Evolutionary conservation across 441 rosid genomes (phyloP).

Genomic region (Theobroma grandiflorum): DNA sequence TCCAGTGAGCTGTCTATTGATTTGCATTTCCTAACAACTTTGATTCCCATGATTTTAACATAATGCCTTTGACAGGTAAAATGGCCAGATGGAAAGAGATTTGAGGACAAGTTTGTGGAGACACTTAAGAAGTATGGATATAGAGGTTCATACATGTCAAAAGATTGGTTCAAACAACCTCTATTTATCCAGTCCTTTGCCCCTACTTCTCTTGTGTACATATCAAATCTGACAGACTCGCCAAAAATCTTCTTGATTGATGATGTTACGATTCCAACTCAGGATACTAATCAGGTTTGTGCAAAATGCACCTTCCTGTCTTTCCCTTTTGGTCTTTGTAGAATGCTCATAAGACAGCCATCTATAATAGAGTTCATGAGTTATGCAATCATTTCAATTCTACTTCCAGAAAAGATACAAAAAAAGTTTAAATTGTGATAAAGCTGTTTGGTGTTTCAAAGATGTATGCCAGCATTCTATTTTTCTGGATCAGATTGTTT

Average conservation of each 20-base stretch:
- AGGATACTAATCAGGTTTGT: conserved; percentile 91
- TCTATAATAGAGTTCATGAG: neutral
- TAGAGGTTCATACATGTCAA: conserved; percentile 78
- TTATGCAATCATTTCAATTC: neutral
- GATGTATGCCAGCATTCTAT: neutral
- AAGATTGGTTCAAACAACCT: conserved; percentile 87
- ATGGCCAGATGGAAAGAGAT: conserved; percentile 77
- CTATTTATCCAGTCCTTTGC: conserved; percentile 95
- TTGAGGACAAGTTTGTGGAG: conserved; percentile 77
- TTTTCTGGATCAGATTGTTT: neutral
- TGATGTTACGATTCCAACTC: conserved; percentile 66
- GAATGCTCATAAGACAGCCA: neutral
- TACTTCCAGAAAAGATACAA: neutral
- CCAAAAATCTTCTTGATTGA: conserved; percentile 90
- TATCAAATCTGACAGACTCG: conserved; percentile 70
- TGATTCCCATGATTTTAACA: neutral
- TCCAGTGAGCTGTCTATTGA: neutral
- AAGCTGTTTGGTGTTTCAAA: neutral
- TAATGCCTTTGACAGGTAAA: conserved; percentile 61
- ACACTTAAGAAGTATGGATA: conserved; percentile 82
- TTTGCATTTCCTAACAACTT: neutral
- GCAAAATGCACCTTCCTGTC: neutral
- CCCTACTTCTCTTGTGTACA: conserved; percentile 81
- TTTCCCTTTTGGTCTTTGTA: neutral
- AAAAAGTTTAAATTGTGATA: neutral